A percentile compares a stretch with the other conserved stretches of the same genome.
Conservation (phyloP, 2,329 filamentous ascomycete genomes). For the Setomelanomma holmii region DNA sequence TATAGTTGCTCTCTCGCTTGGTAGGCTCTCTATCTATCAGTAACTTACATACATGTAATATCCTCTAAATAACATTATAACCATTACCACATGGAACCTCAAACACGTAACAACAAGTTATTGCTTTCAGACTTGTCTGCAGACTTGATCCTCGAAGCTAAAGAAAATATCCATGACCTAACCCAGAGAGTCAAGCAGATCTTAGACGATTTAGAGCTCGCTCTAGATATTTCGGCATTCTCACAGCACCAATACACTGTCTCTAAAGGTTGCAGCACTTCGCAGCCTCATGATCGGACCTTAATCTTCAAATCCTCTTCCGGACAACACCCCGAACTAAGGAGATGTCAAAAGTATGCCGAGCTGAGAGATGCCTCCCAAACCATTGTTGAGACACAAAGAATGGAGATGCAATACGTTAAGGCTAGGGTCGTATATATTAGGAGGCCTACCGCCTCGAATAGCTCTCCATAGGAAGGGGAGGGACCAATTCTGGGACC, state of each 20-base stretch:
- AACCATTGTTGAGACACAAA: conserved; percentile 22
- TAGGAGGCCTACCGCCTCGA: conserved; percentile 18
- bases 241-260: conserved; percentile 19
- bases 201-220: conserved; percentile 21
- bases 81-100: conserved; percentile 19
- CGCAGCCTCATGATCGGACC: conserved; percentile 14
- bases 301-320: conserved; percentile 21
- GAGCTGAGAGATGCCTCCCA: conserved; percentile 2
- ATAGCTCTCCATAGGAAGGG: conserved; percentile 20
- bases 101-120: conserved; percentile 18
- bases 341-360: conserved; percentile 23
- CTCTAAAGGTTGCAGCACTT: conserved; percentile 23
- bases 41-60: too few relatives aligned
- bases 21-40: too few relatives aligned
- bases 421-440: conserved; percentile 22
- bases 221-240: conserved; percentile 20
- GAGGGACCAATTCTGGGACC: too few relatives aligned
- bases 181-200: conserved; percentile 19
- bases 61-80: too few relatives aligned
- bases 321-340: conserved; percentile 18
- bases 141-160: conserved; percentile 21
- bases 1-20: too few relatives aligned
- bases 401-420: conserved; percentile 21
- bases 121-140: conserved; percentile 18
- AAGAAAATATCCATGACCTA: conserved; percentile 21